These are phyloP conservation scores for Colletotrichum tofieldiae DNA, from an alignment of 2,329 filamentous ascomycete species.

Conservation along the genomic window DNA sequence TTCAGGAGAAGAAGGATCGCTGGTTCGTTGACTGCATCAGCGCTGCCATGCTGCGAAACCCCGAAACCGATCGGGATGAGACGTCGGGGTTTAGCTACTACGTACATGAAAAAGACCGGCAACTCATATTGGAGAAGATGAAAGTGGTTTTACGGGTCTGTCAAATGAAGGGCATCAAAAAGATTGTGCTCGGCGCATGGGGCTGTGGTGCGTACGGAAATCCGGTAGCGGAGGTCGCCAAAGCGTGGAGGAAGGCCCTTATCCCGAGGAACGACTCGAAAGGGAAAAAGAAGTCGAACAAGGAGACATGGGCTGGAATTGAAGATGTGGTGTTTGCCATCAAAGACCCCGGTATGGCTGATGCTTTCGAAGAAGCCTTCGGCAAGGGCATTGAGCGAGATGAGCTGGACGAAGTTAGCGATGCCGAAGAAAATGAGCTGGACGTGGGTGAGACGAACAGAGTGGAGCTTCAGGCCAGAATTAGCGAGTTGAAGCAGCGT, in stretches of 20 bases:
- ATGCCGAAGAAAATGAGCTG: conserved; percentile 40
- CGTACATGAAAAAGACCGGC: conserved; percentile 64
- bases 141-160: conserved; percentile 69
- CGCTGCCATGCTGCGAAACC: conserved; percentile 72
- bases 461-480: conserved; percentile 49
- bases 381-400: conserved; percentile 56
- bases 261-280: conserved; percentile 42
- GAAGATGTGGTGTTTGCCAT: conserved; percentile 74
- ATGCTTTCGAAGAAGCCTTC: conserved; percentile 66
- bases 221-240: conserved; percentile 71
- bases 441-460: conserved; percentile 28
- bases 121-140: conserved; percentile 70
- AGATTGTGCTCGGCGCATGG: conserved; percentile 74
- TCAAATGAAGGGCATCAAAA: conserved; percentile 59
- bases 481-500: conserved; percentile 48
- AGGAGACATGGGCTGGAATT: conserved; percentile 59
- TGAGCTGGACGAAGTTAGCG: conserved; percentile 41
- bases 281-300: conserved; percentile 46
- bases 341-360: conserved; percentile 65
- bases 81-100: conserved; percentile 54
- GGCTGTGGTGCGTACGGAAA: conserved; percentile 77
- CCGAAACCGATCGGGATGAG: conserved; percentile 63
- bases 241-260: conserved; percentile 62
- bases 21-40: conserved; percentile 73
- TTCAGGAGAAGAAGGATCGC: conserved; percentile 62